Base-by-base conservation (phyloP, 2,329 filamentous ascomycete genomes). In the Alternaria rosae region DNA sequence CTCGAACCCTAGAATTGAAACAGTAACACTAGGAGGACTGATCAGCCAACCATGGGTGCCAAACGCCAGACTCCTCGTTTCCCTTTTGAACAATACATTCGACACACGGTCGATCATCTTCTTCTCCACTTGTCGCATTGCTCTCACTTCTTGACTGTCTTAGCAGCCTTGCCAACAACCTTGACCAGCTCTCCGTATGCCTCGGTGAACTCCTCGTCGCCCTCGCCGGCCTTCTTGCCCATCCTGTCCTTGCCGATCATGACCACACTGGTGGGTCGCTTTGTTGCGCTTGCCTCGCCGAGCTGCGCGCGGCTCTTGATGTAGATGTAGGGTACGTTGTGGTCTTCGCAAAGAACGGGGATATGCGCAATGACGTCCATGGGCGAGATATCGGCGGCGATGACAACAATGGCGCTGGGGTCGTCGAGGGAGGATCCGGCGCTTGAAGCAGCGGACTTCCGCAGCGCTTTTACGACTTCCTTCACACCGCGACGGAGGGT, bases 321-420 rank as follows among this genome's bases (percentile, higher is more conserved):
- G 81, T 96, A 99, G 81, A 99, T 89, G 84, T 98, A 99, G 32
- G 95, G 95, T 63, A 97, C 92, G 82, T 92, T 92, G 86, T 97
- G 94, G 83, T 98, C 94, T 84, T 99, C 95, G 87, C 95, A 98
- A 61, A 98, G 90, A 60, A 99, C 92, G 74, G 95, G 95, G 70
- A 99, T 92, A 84, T 99, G 95, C 63, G 92, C 95, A 84, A 99
- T 97, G 80, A 99, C 95, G 82, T 99, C 95, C 90, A 95, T 94
- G 69, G 95, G 95, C 55, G 92, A 97, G 84, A 99, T 98, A 82
- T 99, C 95, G 73, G 92, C 95, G 35, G 95, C 95, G 71, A 99
- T 92, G 79, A 99, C 86, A 74, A 97, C 93, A 70, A 99, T 87
- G 66, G 85, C 87, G 70, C 89, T 87, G 45, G 92, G 89, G 61